Percentiles rank a stretch among this genome's conserved stretches.
phyloP scores from a whole-genome alignment of 345 rosid species.

The Boechera divaricarpa region DNA sequence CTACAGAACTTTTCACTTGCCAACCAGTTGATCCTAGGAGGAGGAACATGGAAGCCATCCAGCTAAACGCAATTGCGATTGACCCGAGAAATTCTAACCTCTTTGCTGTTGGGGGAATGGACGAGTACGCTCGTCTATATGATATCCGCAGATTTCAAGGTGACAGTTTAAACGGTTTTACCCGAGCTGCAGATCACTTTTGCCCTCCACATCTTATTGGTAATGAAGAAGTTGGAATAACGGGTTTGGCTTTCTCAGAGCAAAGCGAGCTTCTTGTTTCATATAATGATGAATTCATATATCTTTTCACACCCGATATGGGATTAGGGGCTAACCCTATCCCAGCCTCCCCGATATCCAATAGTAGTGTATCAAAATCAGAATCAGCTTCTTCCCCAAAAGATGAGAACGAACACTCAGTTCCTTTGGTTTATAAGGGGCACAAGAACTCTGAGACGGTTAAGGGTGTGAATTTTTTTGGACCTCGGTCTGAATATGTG shows the following conservation, averaged over 20 bases:
- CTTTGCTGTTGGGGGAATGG: slow-evolving; percentile 80
- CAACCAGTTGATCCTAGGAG: slow-evolving; percentile 47
- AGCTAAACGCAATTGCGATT: slow-evolving; percentile 74
- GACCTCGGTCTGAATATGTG: slow-evolving; percentile 89
- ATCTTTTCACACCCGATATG: slow-evolving; percentile 75
- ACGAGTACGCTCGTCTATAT: slow-evolving; percentile 82
- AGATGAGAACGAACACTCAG: slow-evolving; percentile 33
- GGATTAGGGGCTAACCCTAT: slow-evolving; percentile 69
- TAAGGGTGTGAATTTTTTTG: slow-evolving; percentile 86
- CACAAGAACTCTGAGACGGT: slow-evolving; percentile 78
- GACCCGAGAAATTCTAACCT: slow-evolving; percentile 82
- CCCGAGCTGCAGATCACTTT: slow-evolving; percentile 63
- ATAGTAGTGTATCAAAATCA: slow-evolving; percentile 45
- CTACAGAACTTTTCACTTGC: slow-evolving; percentile 81
- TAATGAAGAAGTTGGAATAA: slow-evolving; percentile 64
- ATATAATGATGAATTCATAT: slow-evolving; percentile 74
- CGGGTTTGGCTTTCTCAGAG: slow-evolving; percentile 88
- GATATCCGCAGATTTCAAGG: slow-evolving; percentile 76
- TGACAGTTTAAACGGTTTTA: slow-evolving; percentile 60
- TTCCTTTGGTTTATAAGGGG: slow-evolving; percentile 76
- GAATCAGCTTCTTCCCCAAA: slow-evolving; percentile 34
- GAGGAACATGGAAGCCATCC: slow-evolving; percentile 46
- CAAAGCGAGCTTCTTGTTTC: slow-evolving; percentile 92
- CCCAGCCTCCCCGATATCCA: slow-evolving; percentile 32
- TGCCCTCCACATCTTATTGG: slow-evolving; percentile 80